Percentiles rank a stretch among this genome's conserved stretches.
Conservation (phyloP, 2,329 filamentous ascomycete species). For the Canariomyces notabilis region DNA sequence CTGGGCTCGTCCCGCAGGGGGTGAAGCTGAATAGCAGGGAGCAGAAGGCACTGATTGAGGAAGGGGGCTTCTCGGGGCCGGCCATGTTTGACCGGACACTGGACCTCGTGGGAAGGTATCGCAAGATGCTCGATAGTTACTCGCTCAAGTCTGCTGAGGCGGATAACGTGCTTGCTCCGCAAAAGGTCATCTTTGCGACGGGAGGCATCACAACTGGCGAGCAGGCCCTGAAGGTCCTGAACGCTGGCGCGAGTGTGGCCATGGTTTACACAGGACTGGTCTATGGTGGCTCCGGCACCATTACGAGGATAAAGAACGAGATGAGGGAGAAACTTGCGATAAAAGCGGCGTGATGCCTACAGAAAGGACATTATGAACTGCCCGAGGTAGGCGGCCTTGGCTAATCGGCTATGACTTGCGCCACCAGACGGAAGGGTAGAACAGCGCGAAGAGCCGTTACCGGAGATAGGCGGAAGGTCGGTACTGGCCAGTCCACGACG, state of each 20-base stretch:
- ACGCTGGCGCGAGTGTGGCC: slow-evolving; percentile 83
- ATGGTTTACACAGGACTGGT: slow-evolving; percentile 81
- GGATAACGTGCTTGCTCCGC: slow-evolving; percentile 29
- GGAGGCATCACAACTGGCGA: slow-evolving; percentile 87
- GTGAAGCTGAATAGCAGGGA: slow-evolving; percentile 63
- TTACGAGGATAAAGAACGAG: slow-evolving; percentile 61
- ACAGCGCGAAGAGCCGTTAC: too few relatives aligned
- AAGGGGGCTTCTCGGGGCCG: slow-evolving; percentile 86
- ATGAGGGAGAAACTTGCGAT: slow-evolving; percentile 40
- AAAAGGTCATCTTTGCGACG: slow-evolving; percentile 87
- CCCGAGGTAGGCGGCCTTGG: too few relatives aligned
- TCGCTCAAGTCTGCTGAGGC: slow-evolving; percentile 32
- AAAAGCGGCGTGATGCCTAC: slow-evolving; percentile 11
- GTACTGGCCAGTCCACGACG: too few relatives aligned
- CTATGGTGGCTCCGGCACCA: slow-evolving; percentile 59
- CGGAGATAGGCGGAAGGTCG: too few relatives aligned
- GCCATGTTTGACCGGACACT: slow-evolving; percentile 80
- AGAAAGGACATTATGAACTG: too few relatives aligned
- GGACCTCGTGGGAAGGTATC: slow-evolving; percentile 73
- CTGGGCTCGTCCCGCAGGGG: slow-evolving; percentile 63
- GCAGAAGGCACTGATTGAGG: slow-evolving; percentile 62
- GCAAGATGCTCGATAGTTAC: slow-evolving; percentile 57
- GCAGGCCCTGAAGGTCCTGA: slow-evolving; percentile 74
- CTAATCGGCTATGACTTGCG: too few relatives aligned
- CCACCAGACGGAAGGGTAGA: too few relatives aligned